Evolutionary conservation across 208 protist genomes (phyloP), one percentile per base, ranked within the genome.

Genomic region (Vickermania ingenoplastis): DNA sequence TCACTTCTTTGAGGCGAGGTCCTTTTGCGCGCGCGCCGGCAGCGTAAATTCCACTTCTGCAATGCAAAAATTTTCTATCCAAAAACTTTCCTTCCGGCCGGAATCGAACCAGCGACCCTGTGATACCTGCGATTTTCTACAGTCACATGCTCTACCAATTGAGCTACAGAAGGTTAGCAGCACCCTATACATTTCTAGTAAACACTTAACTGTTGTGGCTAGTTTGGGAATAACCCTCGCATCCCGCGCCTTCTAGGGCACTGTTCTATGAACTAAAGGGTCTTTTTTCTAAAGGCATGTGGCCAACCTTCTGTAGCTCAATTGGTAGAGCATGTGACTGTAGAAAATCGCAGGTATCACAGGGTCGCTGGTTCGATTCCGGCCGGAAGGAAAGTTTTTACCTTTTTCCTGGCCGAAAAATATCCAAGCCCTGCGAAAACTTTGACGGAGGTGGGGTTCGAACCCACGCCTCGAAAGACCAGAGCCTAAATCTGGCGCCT

Each of bases 401-500:
- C 30, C 24, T 28, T 62, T 45, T 45, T n/a, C 36, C 7, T n/a
- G 17, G 17, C 17, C 17, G 7, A 17, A 45, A 17, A 17, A 45
- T 45, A 45, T n/a, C n/a, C n/a, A n/a, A n/a, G n/a, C n/a, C n/a
- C n/a, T n/a, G 13, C 41, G 24, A 75, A 72, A 76, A 22, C 22
- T 1, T 49, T 82, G 71, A 78, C 71, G 67, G 65, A 72, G 69
- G 76, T 82, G 75, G 75, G 75, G 75, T 82, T 82, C 69, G 75
- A 82, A 82, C 75, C 75, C 75, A 82, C 75, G 75, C 75, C 75
- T 73, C 71, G 64, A 75, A 77, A 82, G 75, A 82, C 75, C 75
- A 82, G 75, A 82, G 75, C 75, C 75, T 82, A 82, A 82, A 82
- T 82, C 75, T 82, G 75, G 75, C 75, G 75, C 75, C 75, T 81